Base-by-base conservation (phyloP, 78 protist genomes). In the Dictyostelium capitatum region DNA sequence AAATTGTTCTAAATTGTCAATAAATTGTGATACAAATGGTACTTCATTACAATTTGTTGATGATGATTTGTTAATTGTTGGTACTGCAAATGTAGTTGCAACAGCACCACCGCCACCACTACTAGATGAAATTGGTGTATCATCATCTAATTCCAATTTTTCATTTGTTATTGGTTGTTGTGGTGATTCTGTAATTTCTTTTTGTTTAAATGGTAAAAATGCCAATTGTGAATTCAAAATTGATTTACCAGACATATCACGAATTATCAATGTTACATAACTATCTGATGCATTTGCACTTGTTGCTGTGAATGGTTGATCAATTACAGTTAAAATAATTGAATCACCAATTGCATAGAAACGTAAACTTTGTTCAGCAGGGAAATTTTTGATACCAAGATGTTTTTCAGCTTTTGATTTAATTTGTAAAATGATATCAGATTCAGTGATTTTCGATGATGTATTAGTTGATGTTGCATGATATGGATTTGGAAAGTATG, bases 221-320 rank as follows among this genome's bases (percentile, higher is more conserved):
- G 79, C 83, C 19, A 65, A 77, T 37, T 87, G 83, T 43, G 93
- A 59, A 43, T 87, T 87, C 28, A 87, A 3, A 11, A 87, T 72
- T 43, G 67, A 87, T 30, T 80, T 80, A 87, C 93, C 93, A 32
- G 84, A 41, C 56, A 72, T 72, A 28, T 87, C 93, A 77, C 93
- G 83, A 51, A 87, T 77, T 20, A 87, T 87, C 1, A 87, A 56
- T 0, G 93, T 87, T 3, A 56, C 46, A 80, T 64, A 77, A 19
- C 50, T 69, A 15, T 51, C 65, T 0, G 50, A 28, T 5, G 20
- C 64, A 46, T 12, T 46, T n/a, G 32, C 7, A 73, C 51, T 3
- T 8, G 50, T 51, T 17, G 28, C 4, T n/a, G 51, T 37, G 41
- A 77, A 77, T 30, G 93, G 93, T 37, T 87, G 93, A 64, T 87